phyloP scores from a whole-genome alignment of 202 grass and related monocot species.

The Cymbopogon flexuosus region DNA sequence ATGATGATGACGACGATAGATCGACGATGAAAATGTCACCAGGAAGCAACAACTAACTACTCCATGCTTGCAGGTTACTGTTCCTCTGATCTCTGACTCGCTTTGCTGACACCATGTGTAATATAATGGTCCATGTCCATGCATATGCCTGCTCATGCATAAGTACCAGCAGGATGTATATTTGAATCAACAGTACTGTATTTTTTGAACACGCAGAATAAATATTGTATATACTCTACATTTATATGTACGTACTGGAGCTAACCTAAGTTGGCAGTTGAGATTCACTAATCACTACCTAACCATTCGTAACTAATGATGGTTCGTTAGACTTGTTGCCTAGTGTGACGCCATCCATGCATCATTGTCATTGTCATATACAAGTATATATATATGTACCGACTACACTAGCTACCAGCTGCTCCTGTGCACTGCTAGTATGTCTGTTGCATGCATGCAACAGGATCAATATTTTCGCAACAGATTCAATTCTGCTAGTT shows the following conservation, averaged over 20 bases:
- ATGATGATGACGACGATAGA: neutral
- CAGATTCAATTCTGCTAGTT: neutral
- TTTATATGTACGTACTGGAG: too few relatives aligned
- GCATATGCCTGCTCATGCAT: too few relatives aligned
- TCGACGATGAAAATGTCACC: neutral
- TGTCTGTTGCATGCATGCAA: neutral
- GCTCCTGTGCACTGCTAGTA: neutral
- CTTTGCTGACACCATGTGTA: neutral
- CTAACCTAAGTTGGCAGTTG: too few relatives aligned
- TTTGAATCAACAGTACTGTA: too few relatives aligned
- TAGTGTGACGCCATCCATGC: neutral
- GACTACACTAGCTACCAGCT: neutral
- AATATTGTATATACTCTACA: too few relatives aligned
- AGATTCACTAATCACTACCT: neutral
- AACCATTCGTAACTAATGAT: neutral
- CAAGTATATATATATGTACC: too few relatives aligned
- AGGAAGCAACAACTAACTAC: neutral
- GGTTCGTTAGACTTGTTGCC: neutral
- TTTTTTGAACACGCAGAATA: too few relatives aligned
- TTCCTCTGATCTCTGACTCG: too few relatives aligned
- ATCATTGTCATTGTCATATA: too few relatives aligned
- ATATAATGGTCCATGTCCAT: too few relatives aligned
- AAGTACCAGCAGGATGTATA: too few relatives aligned
- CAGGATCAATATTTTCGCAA: neutral
- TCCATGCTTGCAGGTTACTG: neutral